Percentiles rank a stretch among this genome's conserved stretches.
phyloP scores from a whole-genome alignment of 106 monocot species.

The Dendrobium nobile region DNA sequence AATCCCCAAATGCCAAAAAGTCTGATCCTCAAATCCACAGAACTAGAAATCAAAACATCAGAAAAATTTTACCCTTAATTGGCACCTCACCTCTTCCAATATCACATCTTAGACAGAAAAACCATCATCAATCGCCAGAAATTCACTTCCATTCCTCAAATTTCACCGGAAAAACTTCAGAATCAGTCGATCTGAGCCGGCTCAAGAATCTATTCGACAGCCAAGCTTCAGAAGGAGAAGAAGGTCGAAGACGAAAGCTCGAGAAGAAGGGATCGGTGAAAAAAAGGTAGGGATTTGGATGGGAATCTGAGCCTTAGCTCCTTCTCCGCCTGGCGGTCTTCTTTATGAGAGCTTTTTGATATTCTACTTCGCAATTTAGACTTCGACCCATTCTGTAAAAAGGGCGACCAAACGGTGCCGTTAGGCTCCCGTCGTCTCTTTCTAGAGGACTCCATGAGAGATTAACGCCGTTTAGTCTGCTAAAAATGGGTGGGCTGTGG shows the following conservation, averaged over 20 bases:
- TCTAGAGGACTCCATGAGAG: background rate
- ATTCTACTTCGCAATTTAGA: background rate
- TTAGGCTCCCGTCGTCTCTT: background rate
- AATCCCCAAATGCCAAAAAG: background rate
- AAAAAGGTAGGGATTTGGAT: too few species aligned
- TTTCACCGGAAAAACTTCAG: background rate
- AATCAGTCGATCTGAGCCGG: background rate
- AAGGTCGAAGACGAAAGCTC: background rate
- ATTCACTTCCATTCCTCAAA: background rate
- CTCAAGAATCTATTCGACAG: background rate
- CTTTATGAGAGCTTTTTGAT: background rate
- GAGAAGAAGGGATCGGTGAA: background rate
- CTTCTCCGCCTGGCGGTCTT: background rate
- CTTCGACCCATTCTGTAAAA: background rate
- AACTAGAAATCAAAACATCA: background rate
- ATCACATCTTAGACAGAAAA: background rate
- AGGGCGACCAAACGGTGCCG: background rate
- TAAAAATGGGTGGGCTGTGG: background rate
- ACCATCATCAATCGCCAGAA: background rate
- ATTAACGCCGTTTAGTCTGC: background rate
- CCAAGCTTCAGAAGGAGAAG: background rate
- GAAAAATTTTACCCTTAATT: background rate
- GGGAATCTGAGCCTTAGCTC: too few species aligned
- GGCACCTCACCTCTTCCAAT: background rate
- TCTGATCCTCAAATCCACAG: background rate